Conservation (phyloP, 1,284 basidiomycete genomes). For the Rhodotorula sp. region DNA sequence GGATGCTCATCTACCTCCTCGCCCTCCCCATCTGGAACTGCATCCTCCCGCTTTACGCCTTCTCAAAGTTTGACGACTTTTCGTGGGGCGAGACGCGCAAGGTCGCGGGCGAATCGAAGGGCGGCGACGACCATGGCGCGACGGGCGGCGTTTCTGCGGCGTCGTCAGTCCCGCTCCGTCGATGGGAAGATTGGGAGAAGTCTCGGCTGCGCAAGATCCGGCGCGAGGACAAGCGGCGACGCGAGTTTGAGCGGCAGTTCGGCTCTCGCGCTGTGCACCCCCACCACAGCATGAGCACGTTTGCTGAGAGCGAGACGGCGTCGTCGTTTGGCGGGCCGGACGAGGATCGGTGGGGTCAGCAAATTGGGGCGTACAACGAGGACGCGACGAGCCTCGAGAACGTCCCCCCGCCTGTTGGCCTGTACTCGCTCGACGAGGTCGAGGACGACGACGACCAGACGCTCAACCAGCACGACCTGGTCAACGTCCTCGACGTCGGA, state of each 20-base stretch:
- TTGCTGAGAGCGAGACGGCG: constrained; percentile 54
- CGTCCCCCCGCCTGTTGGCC: constrained; percentile 72
- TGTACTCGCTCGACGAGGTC: constrained; percentile 43
- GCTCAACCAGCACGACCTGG: constrained; percentile 70
- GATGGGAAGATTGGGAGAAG: constrained; percentile 99
- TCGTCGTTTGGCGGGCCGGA: constrained; percentile 67
- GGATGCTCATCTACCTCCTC: constrained; percentile 93
- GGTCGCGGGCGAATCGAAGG: constrained; percentile 81
- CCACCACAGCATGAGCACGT: constrained; percentile 54
- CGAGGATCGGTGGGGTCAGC: constrained; percentile 86
- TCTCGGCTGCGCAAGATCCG: constrained; percentile 88
- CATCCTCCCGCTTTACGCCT: constrained; percentile 77
- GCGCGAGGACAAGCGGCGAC: constrained; percentile 79
- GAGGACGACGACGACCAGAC: constrained; percentile 28
- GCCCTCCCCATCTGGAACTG: constrained; percentile 94
- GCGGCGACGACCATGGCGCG: constrained; percentile 67
- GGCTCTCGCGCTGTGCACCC: constrained; percentile 57
- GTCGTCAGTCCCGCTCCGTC: constrained; percentile 73
- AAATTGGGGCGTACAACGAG: constrained; percentile 86
- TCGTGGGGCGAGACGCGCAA: constrained; percentile 99
- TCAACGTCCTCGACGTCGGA: constrained; percentile 82
- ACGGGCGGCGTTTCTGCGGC: constrained; percentile 56
- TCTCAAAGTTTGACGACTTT: constrained; percentile 99
- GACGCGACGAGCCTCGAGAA: constrained; percentile 56
- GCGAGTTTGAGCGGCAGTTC: constrained; percentile 71